These are phyloP conservation scores for Aspergillus wentii DNA, from an alignment of 495 filamentous ascomycete species.

Conservation along the genomic window DNA sequence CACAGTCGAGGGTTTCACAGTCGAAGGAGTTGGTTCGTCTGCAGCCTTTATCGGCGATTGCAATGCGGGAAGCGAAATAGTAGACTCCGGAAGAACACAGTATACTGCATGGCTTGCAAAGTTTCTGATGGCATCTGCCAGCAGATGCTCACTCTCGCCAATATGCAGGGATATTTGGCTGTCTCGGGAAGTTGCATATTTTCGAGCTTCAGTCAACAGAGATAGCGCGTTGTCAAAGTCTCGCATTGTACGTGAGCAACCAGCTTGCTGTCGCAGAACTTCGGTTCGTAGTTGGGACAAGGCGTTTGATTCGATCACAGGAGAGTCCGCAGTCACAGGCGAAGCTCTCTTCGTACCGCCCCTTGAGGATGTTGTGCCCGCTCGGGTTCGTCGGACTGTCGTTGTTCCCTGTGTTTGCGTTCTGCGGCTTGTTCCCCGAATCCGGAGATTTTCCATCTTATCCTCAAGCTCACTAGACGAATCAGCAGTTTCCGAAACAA, in stretches of 20 bases:
- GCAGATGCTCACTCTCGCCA: slow-evolving; percentile 44
- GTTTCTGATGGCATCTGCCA: slow-evolving; percentile 54
- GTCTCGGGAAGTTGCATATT: slow-evolving; percentile 29
- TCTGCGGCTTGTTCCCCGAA: slow-evolving; percentile 23
- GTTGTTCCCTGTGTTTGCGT: slow-evolving; percentile 19
- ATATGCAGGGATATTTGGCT: slow-evolving; percentile 39
- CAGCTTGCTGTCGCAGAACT: slow-evolving; percentile 61
- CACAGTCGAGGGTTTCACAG: slow-evolving; percentile 16
- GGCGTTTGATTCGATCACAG: slow-evolving; percentile 48
- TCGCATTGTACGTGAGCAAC: slow-evolving; percentile 31
- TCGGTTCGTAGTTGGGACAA: slow-evolving; percentile 54
- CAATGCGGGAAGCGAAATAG: slow-evolving; percentile 73
- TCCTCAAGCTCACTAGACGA: slow-evolving; percentile 24
- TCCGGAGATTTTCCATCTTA: slow-evolving; percentile 35
- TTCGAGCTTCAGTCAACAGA: slow-evolving; percentile 27
- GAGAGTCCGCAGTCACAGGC: slow-evolving; percentile 14
- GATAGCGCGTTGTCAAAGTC: slow-evolving; percentile 36
- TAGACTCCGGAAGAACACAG: slow-evolving; percentile 86
- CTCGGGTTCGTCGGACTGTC: slow-evolving; percentile 28
- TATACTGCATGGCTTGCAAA: slow-evolving; percentile 79
- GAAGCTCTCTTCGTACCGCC: slow-evolving; percentile 26
- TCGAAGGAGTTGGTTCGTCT: slow-evolving; percentile 12
- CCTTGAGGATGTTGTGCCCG: slow-evolving; percentile 23
- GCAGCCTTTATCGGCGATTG: slow-evolving; percentile 20
- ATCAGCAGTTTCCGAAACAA: slow-evolving; percentile 15